Conservation (phyloP, 352 stramenopile species). For the Phytophthora idaei region DNA sequence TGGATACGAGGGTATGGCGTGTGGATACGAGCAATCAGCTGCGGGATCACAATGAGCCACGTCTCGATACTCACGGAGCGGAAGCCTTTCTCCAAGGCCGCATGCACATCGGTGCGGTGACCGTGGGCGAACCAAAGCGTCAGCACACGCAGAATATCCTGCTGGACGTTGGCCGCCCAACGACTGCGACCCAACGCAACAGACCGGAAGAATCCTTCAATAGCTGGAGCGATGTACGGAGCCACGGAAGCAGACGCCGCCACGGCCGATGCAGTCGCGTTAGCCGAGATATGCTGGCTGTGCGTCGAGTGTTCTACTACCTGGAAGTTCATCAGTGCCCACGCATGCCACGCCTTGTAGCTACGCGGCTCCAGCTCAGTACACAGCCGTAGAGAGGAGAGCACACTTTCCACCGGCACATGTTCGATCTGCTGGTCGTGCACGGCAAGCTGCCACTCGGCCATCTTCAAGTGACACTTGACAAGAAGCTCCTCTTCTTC, state of each 20-base stretch:
- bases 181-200: slow-evolving; percentile 95
- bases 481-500: slow-evolving; percentile 81
- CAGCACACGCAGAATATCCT: slow-evolving; percentile 98
- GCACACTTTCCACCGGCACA: slow-evolving; percentile 72
- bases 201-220: slow-evolving; percentile 94
- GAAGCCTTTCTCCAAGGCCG: slow-evolving; percentile 82
- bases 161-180: slow-evolving; percentile 96
- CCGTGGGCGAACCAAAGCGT: slow-evolving; percentile 98
- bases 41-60: slow-evolving; percentile 98
- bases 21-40: slow-evolving; percentile 94
- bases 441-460: slow-evolving; percentile 85
- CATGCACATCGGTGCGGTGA: slow-evolving; percentile 90
- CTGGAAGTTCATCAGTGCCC: slow-evolving; percentile 97
- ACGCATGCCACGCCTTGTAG: slow-evolving; percentile 96
- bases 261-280: slow-evolving; percentile 23
- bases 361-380: slow-evolving; percentile 74
- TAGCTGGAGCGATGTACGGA: slow-evolving; percentile 71
- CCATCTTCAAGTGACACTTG: slow-evolving; percentile 85
- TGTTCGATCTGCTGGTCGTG: slow-evolving; percentile 83
- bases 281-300: slow-evolving; percentile 45
- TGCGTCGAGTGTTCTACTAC: slow-evolving; percentile 91
- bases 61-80: slow-evolving; percentile 95
- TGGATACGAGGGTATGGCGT: slow-evolving; percentile 70
- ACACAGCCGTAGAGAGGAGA: slow-evolving; percentile 69
- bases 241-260: slow-evolving; percentile 39